Evolutionary conservation across 352 stramenopile genomes (phyloP), one percentile per base, ranked within the genome.

Genomic region (Phytophthora hybrid): DNA sequence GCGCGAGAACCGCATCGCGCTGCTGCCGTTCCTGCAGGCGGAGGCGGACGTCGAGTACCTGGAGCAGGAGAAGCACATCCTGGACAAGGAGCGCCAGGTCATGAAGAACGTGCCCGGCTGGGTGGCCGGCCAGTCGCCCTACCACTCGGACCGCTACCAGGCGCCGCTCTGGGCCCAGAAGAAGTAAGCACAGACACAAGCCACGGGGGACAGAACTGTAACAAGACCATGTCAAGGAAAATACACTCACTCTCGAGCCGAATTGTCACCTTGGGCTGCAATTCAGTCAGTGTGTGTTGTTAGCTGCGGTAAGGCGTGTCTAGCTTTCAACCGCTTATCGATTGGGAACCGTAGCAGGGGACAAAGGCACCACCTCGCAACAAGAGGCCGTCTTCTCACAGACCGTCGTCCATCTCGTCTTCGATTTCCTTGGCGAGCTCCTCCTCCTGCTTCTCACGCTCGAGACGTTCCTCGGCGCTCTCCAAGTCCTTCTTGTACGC

Each of bases 401-500:
- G 76, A 5, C 87, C 96, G 65, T 99, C 95, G 64, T 98, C 96
- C 80, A 99, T 94, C 77, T 99, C 97, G 75, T 99, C 97, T 76
- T 99, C 97, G 63, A 99, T 95, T 84, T 99, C 97, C 79, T 99
- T 97, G 52, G 96, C 96, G 29, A 99, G 91, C 77, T 99, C 96
- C 77, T 98, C 93, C 51, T 97, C 84, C 69, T 98, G 93, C 76
- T 96, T 98, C 63, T 98, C 93, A 37, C 95, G 90, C 77, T 98
- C 95, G 4, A 97, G 87, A 23, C 93, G 81, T 77, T 98, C 97
- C 52, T 97, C 89, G 2, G 88, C 89, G 37, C 88, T 95, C 75
- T 99, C 95, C 31, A 99, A 78, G 63, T 99, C 94, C 75, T 98
- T 98, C 87, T 99, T 99, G 84, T 99, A 99, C 13, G 95, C 97